Evolutionary conservation across 306 rosid species (phyloP).

Genomic region (Benincasa hispida): DNA sequence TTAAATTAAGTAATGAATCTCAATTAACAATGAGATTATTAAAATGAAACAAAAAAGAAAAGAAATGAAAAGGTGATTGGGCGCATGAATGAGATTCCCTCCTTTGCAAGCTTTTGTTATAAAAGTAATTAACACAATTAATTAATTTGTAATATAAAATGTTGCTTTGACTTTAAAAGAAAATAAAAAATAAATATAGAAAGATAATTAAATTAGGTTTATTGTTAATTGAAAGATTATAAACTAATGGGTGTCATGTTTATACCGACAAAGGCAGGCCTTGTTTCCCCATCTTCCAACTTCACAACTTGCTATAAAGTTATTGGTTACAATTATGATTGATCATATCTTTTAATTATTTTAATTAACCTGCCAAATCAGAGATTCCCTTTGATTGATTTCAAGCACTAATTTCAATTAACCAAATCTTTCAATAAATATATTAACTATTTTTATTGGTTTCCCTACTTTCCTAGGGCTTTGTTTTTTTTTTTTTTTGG

Average conservation of each 20-base stretch:
- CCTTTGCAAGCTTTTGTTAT: background rate
- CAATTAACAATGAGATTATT: background rate
- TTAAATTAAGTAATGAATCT: background rate
- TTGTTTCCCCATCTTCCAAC: constrained; percentile 11
- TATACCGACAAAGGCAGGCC: constrained; percentile 5
- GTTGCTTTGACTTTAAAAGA: background rate
- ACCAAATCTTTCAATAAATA: background rate
- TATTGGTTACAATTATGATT: background rate
- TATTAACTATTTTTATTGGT: background rate
- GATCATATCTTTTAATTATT: constrained; percentile 4
- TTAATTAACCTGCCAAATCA: constrained; percentile 2
- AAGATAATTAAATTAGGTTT: background rate
- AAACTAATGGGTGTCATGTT: constrained; percentile 9
- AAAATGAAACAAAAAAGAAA: background rate
- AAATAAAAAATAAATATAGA: background rate
- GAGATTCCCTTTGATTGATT: constrained; percentile 8
- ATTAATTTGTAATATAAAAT: too few species aligned
- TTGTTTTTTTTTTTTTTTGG: background rate
- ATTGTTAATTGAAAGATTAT: background rate
- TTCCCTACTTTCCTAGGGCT: background rate
- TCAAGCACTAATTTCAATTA: background rate
- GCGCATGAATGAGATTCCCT: constrained; percentile 5
- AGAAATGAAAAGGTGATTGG: background rate
- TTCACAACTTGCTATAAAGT: background rate
- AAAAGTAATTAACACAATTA: background rate